Base-by-base conservation (phyloP, 306 rosid species). In the Amphicarpaea edgeworthii region DNA sequence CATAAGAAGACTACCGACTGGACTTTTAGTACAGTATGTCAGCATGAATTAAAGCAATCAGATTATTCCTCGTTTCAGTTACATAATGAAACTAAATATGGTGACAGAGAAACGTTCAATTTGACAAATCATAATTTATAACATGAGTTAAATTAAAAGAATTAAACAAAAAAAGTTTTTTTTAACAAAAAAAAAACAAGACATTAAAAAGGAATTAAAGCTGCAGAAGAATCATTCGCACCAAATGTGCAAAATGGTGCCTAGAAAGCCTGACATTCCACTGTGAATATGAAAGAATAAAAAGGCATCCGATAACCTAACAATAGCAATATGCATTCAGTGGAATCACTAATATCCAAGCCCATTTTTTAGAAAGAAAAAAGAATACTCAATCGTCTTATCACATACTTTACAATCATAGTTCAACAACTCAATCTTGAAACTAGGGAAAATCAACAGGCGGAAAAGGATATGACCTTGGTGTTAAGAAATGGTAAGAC, bases 11-110 rank as follows among this genome's bases (percentile, higher is more conserved):
- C 21, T 73, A 38, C 34, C 20, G 46, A 72, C 60, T 23, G 34
- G 61, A 73, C 16, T 59, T 59, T 67, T 21, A 12, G 38, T 57
- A 80, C 65, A 57, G 41, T 14, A 40, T 34, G 72, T 37, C 28
- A 75, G 38, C 20, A 74, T 24, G 46, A 32, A 73, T 74, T 58
- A 67, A 72, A 81, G 68, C 72, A 59, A 30, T 26, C 20, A 26
- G 21, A 68, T 59, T 50, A 23, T 47, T 37, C 55, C 20, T 37
- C 37, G 30, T 10, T 64, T 71, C n/a, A 26, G 42, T 62, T 34
- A 38, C 40, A 17, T 41, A 1, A 9, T 14, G 63, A 68, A 32
- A 54, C 53, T 20, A 54, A 40, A 62, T 43, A 53, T 19, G 42
- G 30, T 30, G 23, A n/a, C 8, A 28, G 32, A 62, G 51, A 60